A percentile compares a stretch with the other conserved stretches of the same genome.
These are phyloP conservation scores for Malus hybrid DNA, from an alignment of 331 rosid genomes.

Conservation along the genomic window DNA sequence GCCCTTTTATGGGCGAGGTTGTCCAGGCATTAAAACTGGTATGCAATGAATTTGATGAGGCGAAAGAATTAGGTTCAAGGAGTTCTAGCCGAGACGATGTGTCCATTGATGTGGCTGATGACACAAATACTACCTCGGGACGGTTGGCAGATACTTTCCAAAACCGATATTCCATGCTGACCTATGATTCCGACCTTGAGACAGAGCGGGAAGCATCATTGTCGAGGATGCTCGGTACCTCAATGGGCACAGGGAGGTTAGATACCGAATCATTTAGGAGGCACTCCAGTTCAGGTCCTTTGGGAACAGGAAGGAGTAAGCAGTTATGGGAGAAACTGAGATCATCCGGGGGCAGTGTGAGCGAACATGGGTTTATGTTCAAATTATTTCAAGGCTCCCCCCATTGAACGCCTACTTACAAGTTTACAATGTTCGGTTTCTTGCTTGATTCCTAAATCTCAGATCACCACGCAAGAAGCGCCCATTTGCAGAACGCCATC, in stretches of 20 bases:
- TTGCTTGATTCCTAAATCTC: background rate
- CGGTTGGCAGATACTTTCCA: slow-evolving; percentile 35
- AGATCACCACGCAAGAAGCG: background rate
- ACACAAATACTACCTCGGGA: slow-evolving; percentile 29
- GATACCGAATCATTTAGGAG: slow-evolving; percentile 58
- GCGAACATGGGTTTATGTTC: slow-evolving; percentile 60
- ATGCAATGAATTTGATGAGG: slow-evolving; percentile 63
- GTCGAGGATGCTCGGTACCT: slow-evolving; percentile 45
- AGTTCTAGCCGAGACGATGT: slow-evolving; percentile 47
- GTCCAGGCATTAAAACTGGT: slow-evolving; percentile 93
- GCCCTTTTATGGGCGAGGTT: slow-evolving; percentile 97
- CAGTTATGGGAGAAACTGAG: slow-evolving; percentile 63
- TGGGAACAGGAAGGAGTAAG: slow-evolving; percentile 44
- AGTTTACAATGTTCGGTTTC: background rate
- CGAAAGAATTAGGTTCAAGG: slow-evolving; percentile 42
- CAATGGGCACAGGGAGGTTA: slow-evolving; percentile 29
- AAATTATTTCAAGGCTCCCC: slow-evolving; percentile 44
- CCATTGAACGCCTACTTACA: slow-evolving; percentile 7
- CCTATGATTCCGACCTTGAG: slow-evolving; percentile 34
- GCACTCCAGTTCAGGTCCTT: slow-evolving; percentile 69
- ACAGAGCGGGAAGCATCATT: slow-evolving; percentile 44
- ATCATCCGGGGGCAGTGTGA: slow-evolving; percentile 65
- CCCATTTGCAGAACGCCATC: background rate
- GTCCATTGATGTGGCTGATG: slow-evolving; percentile 32
- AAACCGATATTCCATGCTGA: slow-evolving; percentile 33